Conservation (phyloP, 257 asterid genomes). For the Solanum megistacrolobum region DNA sequence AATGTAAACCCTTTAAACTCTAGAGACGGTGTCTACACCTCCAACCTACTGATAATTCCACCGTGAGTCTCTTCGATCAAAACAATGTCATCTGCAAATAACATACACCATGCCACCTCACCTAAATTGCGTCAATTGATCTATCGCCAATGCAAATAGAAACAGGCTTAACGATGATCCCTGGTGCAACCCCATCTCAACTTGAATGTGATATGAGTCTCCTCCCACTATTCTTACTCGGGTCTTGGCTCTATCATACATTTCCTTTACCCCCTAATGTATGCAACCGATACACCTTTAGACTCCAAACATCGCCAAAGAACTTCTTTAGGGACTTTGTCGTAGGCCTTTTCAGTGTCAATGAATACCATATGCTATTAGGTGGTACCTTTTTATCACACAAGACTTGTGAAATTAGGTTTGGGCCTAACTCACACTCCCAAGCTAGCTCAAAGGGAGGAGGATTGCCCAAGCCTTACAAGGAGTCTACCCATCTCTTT, state of each 20-base stretch:
- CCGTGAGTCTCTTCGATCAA: not conserved
- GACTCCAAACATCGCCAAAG: not conserved
- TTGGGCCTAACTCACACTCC: too few relatives aligned
- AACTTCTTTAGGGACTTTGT: not conserved
- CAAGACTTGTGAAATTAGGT: too few relatives aligned
- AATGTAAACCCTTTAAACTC: not conserved
- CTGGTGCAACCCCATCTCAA: not conserved
- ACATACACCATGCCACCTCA: not conserved
- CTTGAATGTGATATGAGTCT: not conserved
- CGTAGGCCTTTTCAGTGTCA: not conserved
- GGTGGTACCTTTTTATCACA: not conserved
- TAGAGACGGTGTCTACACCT: not conserved
- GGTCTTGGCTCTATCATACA: not conserved
- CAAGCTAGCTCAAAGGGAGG: too few relatives aligned
- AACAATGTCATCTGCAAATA: not conserved
- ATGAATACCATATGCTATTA: too few relatives aligned
- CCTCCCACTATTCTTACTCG: not conserved
- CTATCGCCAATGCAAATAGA: not conserved
- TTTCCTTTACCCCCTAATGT: not conserved
- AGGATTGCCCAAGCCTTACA: too few relatives aligned
- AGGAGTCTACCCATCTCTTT: too few relatives aligned
- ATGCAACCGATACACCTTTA: not conserved
- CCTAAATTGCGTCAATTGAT: not conserved
- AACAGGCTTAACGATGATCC: not conserved
- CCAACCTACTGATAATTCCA: not conserved